These are phyloP conservation scores for Inosperma sp. DNA, from an alignment of 768 basidiomycete genomes.

Conservation along the genomic window DNA sequence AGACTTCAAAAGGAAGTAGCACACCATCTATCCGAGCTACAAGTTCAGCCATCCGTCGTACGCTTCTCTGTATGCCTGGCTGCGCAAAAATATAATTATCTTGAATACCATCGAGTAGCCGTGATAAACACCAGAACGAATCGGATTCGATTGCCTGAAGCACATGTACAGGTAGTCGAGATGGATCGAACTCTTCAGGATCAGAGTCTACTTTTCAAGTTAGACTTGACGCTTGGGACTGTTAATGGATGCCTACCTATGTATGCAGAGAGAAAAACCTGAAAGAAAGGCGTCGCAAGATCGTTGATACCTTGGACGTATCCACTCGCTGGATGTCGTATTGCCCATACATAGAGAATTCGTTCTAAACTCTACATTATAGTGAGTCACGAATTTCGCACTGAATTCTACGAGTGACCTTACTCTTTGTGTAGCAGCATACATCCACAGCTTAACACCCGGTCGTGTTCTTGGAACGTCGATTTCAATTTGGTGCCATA, in stretches of 20 bases:
- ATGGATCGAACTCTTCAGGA: constrained; percentile 84
- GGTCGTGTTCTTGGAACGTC: constrained; percentile 96
- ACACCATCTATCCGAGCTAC: constrained; percentile 85
- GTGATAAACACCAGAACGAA: constrained; percentile 96
- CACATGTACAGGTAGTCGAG: constrained; percentile 60
- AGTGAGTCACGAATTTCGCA: constrained; percentile 11
- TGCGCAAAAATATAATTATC: constrained; percentile 97
- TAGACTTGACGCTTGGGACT: constrained; percentile 7
- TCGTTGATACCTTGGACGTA: constrained; percentile 99
- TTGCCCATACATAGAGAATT: constrained; percentile 98
- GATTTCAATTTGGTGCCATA: constrained; percentile 99
- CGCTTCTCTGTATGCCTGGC: constrained; percentile 92
- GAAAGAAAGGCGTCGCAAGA: constrained; percentile 95
- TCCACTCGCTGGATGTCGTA: constrained; percentile 95
- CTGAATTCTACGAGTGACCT: constrained; percentile 20
- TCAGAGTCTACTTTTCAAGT: constrained; percentile 64
- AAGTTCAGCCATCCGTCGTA: constrained; percentile 90
- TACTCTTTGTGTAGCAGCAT: constrained; percentile 83
- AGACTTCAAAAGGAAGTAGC: constrained; percentile 20
- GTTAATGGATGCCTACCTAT: constrained; percentile 52
- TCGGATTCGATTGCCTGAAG: constrained; percentile 92
- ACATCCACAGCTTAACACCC: constrained; percentile 88
- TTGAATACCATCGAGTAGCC: constrained; percentile 93
- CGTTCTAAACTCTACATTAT: constrained; percentile 77
- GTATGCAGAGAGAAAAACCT: constrained; percentile 93